These are phyloP conservation scores for Alternaria triticina DNA, from an alignment of 2,329 filamentous ascomycete genomes.

Conservation along the genomic window DNA sequence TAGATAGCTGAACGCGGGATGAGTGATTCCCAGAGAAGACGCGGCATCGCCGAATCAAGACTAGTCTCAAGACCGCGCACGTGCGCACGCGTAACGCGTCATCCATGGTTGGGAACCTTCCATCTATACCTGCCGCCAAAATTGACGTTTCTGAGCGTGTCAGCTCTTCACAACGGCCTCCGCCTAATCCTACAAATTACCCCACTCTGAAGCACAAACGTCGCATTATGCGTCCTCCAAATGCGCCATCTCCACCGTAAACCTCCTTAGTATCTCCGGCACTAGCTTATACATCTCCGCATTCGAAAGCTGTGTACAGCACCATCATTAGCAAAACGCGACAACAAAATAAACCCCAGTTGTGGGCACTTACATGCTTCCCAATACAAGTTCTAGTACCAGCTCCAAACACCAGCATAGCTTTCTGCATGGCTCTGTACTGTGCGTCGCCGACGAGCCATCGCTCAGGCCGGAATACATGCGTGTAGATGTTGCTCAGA, in stretches of 20 bases:
- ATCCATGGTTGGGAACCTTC: background rate
- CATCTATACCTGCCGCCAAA: background rate
- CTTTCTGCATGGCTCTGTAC: background rate
- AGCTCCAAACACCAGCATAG: background rate
- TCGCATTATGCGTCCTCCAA: constrained; percentile 24
- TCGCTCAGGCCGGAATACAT: background rate
- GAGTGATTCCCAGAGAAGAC: background rate
- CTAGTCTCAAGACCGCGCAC: background rate
- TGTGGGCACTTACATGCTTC: background rate
- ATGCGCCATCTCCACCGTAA: constrained; percentile 24
- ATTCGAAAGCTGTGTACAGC: constrained; percentile 5
- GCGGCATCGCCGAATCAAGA: background rate
- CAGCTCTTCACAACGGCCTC: background rate
- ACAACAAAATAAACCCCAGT: background rate
- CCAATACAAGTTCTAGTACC: background rate
- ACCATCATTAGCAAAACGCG: constrained; percentile 17
- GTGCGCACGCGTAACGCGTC: background rate
- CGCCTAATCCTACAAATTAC: background rate
- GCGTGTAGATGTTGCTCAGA: background rate
- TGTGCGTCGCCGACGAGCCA: background rate
- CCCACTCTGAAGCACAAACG: constrained; percentile 21
- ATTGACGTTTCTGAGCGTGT: no score
- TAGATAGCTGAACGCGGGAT: background rate
- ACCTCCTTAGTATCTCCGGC: constrained; percentile 25
- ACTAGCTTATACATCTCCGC: constrained; percentile 29